These are phyloP conservation scores for Candida sonorensis DNA, from an alignment of 805 yeast genomes.

Conservation along the genomic window DNA sequence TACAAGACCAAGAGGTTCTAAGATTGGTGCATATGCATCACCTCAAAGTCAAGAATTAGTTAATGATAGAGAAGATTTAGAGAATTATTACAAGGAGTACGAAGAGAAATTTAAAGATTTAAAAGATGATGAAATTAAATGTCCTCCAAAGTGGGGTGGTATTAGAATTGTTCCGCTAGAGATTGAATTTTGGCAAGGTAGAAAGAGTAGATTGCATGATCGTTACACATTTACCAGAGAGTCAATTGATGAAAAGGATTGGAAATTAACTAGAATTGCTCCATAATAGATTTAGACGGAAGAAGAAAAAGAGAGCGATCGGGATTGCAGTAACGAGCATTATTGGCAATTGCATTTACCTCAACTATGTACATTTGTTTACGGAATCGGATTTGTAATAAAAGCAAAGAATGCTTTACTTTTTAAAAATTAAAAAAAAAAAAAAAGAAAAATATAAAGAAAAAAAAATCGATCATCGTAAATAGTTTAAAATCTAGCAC, in stretches of 20 bases:
- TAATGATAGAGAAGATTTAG: conserved; percentile 53
- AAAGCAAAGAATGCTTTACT: too few relatives aligned
- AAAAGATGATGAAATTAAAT: conserved; percentile 60
- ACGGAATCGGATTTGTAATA: too few relatives aligned
- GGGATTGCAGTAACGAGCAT: background rate
- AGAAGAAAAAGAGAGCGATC: background rate
- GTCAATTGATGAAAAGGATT: conserved; percentile 35
- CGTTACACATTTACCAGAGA: conserved; percentile 68
- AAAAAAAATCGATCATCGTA: background rate
- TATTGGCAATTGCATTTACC: background rate
- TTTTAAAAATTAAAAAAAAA: too few relatives aligned
- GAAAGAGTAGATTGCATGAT: conserved; percentile 85
- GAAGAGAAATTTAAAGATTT: conserved; percentile 51
- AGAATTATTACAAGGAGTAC: conserved; percentile 38
- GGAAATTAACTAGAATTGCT: conserved; percentile 66
- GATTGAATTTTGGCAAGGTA: conserved; percentile 97
- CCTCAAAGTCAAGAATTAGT: conserved; percentile 68
- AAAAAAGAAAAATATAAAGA: too few relatives aligned
- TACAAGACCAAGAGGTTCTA: conserved; percentile 88
- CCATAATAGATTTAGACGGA: conserved; percentile 32
- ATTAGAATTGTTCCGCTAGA: conserved; percentile 80
- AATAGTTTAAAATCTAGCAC: too few relatives aligned
- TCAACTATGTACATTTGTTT: too few relatives aligned
- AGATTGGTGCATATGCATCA: conserved; percentile 95
- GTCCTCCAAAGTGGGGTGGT: conserved; percentile 97